These are phyloP conservation scores for Solanum chmielewskii DNA, from an alignment of 257 asterid species.

Conservation along the genomic window DNA sequence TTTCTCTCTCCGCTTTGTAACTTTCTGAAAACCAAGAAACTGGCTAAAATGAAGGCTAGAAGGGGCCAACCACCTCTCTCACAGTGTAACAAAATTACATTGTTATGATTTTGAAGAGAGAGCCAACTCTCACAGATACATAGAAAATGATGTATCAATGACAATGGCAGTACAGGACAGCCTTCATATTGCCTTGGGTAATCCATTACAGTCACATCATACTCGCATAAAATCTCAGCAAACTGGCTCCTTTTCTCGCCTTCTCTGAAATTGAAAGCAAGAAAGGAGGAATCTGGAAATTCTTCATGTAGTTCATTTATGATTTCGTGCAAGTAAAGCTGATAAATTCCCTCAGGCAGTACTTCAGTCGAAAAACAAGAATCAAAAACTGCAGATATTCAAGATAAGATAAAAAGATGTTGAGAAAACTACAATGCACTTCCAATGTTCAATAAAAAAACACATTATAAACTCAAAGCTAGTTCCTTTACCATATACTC, in stretches of 20 bases:
- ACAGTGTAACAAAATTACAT: conserved; percentile 84
- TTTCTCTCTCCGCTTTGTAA: conserved; percentile 35
- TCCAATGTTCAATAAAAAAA: not conserved
- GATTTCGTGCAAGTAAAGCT: conserved; percentile 84
- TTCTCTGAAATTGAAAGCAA: conserved; percentile 92
- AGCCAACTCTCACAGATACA: conserved; percentile 95
- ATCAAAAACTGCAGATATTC: conserved; percentile 72
- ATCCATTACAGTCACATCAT: conserved; percentile 87
- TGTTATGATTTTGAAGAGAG: conserved; percentile 56
- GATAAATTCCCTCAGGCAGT: conserved; percentile 78
- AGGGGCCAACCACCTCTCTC: conserved; percentile 97
- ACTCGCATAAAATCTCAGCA: conserved; percentile 74
- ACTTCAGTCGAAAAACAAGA: conserved; percentile 98
- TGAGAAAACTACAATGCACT: not conserved
- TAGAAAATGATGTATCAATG: conserved; percentile 83
- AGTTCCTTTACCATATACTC: conserved; percentile 67
- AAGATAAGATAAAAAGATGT: conserved; percentile 5
- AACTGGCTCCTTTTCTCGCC: conserved; percentile 89
- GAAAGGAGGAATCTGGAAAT: conserved; percentile 81
- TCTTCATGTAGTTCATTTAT: conserved; percentile 80
- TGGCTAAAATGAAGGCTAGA: conserved; percentile 71
- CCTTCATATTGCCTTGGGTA: conserved; percentile 99
- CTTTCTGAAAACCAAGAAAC: conserved; percentile 83
- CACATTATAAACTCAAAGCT: not conserved
- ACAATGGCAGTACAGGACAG: conserved; percentile 84